Percentiles rank a stretch among this genome's conserved stretches.
These are phyloP conservation scores for Podospora tetraspora DNA, from an alignment of 495 filamentous ascomycete genomes.

Conservation along the genomic window DNA sequence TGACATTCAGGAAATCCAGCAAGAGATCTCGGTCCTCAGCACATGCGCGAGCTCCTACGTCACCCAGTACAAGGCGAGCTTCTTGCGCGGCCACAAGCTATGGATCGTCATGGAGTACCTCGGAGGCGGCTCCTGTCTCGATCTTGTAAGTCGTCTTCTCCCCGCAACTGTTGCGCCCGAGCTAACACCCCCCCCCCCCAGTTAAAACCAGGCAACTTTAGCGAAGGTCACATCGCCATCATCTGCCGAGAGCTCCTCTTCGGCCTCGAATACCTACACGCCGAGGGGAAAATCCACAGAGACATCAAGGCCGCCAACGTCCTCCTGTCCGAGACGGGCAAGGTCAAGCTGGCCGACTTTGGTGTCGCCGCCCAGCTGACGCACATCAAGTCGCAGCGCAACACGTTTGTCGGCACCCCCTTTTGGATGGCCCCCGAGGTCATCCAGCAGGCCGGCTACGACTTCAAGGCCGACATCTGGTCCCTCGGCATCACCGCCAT, in stretches of 20 bases:
- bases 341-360: slow-evolving; percentile 96
- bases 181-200: slow-evolving; percentile 39
- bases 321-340: slow-evolving; percentile 77
- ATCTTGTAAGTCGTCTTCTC: slow-evolving; percentile 56
- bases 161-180: not conserved
- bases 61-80: slow-evolving; percentile 94
- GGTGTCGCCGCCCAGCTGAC: slow-evolving; percentile 94
- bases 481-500: slow-evolving; percentile 94
- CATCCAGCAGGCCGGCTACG: slow-evolving; percentile 93
- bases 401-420: slow-evolving; percentile 97
- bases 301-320: slow-evolving; percentile 98
- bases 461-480: slow-evolving; percentile 98
- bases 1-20: slow-evolving; percentile 95
- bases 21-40: slow-evolving; percentile 92
- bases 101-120: slow-evolving; percentile 99
- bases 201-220: slow-evolving; percentile 89
- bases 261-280: slow-evolving; percentile 89
- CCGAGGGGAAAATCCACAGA: slow-evolving; percentile 92
- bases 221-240: slow-evolving; percentile 88
- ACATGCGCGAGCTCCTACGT: slow-evolving; percentile 91
- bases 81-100: slow-evolving; percentile 87
- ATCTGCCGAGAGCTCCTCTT: slow-evolving; percentile 86
- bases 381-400: slow-evolving; percentile 95
- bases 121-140: slow-evolving; percentile 87
- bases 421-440: slow-evolving; percentile 99